These are phyloP conservation scores for Lentinula detonsa DNA, from an alignment of 768 basidiomycete species.

Conservation along the genomic window DNA sequence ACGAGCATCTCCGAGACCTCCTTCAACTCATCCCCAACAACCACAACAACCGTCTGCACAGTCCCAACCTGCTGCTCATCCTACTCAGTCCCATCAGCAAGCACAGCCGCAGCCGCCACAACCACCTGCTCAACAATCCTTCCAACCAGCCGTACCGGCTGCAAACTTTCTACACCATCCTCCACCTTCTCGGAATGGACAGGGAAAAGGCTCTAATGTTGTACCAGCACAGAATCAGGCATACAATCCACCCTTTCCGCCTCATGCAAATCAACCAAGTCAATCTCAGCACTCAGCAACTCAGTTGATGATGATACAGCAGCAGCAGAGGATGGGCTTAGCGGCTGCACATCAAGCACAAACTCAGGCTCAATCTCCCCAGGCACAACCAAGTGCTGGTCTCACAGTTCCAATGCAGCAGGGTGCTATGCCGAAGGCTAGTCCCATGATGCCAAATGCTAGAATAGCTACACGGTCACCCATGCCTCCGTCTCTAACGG, in stretches of 20 bases:
- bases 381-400: not conserved
- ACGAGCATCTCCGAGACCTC: not conserved
- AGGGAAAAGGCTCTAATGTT: not conserved
- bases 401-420: not conserved
- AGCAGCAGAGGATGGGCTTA: not conserved
- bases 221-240: not conserved
- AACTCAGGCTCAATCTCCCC: not conserved
- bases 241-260: not conserved
- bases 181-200: not conserved
- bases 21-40: not conserved
- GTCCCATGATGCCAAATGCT: not conserved
- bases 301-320: not conserved
- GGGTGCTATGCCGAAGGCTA: not conserved
- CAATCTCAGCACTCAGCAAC: not conserved
- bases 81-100: not conserved
- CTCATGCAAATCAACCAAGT: not conserved
- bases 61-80: not conserved
- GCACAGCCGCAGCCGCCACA: not conserved
- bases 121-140: not conserved
- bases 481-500: not conserved
- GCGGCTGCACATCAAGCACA: constrained; percentile 1
- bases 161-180: not conserved
- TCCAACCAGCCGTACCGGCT: not conserved
- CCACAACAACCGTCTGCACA: not conserved
- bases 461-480: not conserved